These are phyloP conservation scores for Plicaturopsis crispa DNA, from an alignment of 768 basidiomycete species.

Conservation along the genomic window DNA sequence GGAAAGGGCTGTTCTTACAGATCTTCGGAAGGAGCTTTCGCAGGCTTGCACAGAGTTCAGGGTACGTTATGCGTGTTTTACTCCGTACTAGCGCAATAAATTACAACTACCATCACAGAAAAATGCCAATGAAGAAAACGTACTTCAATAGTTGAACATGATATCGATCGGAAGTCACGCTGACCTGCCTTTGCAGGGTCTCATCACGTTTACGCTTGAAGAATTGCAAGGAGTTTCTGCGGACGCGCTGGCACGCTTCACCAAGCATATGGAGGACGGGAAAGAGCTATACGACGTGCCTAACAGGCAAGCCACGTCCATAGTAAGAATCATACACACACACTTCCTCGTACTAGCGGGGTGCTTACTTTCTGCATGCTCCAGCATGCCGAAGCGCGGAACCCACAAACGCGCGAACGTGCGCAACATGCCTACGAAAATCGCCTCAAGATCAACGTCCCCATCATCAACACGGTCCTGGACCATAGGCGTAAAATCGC, in stretches of 20 bases:
- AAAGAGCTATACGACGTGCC: slow-evolving; percentile 65
- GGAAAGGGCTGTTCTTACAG: slow-evolving; percentile 47
- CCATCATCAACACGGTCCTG: slow-evolving; percentile 59
- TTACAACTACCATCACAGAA: slow-evolving; percentile 44
- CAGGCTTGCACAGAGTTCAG: slow-evolving; percentile 72
- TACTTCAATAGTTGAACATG: slow-evolving; percentile 22
- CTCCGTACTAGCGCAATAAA: not conserved
- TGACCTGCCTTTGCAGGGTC: too few species aligned
- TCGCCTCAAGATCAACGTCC: slow-evolving; percentile 62
- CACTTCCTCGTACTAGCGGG: too few species aligned
- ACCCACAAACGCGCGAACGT: slow-evolving; percentile 56
- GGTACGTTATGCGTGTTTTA: slow-evolving; percentile 31
- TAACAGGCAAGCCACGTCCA: slow-evolving; percentile 72
- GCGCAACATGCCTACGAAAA: slow-evolving; percentile 65
- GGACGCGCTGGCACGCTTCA: slow-evolving; percentile 73
- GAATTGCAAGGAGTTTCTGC: slow-evolving; percentile 76
- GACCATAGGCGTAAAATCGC: slow-evolving; percentile 66
- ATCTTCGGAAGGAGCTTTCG: slow-evolving; percentile 69
- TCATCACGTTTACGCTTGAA: slow-evolving; percentile 56
- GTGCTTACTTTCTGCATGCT: too few species aligned
- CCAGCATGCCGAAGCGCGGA: slow-evolving; percentile 76
- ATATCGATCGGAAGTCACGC: not conserved
- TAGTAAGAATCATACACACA: slow-evolving; percentile 36
- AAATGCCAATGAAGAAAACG: slow-evolving; percentile 88
- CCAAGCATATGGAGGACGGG: slow-evolving; percentile 50